Evolutionary conservation across 1,284 basidiomycete species (phyloP).

Genomic region (Microbotryomycetes sp.): DNA sequence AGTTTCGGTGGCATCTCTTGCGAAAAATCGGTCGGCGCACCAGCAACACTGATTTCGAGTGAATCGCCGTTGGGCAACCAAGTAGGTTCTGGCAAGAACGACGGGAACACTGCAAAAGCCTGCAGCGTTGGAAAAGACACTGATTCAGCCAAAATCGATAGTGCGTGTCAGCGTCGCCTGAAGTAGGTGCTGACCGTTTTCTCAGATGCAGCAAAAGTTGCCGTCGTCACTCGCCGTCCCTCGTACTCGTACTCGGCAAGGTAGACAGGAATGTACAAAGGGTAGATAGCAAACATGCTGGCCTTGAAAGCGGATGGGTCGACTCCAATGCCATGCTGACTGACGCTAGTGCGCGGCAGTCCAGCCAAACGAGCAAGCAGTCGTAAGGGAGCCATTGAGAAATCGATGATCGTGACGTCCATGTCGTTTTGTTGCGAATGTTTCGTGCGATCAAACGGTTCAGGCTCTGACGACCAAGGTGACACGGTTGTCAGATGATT

Average conservation of each 20-base stretch:
- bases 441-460: slow-evolving; percentile 7
- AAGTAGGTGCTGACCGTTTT: slow-evolving; percentile 8
- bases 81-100: slow-evolving; percentile 6
- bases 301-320: slow-evolving; percentile 12
- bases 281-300: slow-evolving; percentile 18
- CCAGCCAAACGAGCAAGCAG: slow-evolving; percentile 13
- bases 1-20: not conserved
- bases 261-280: slow-evolving; percentile 26
- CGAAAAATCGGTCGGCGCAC: slow-evolving; percentile 2
- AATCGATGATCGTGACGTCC: slow-evolving; percentile 15
- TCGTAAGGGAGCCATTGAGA: slow-evolving; percentile 17
- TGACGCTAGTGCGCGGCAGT: slow-evolving; percentile 8
- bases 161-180: too few species aligned
- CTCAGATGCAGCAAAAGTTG: slow-evolving; percentile 11
- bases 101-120: slow-evolving; percentile 23
- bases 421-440: slow-evolving; percentile 8
- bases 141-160: too few species aligned
- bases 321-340: slow-evolving; percentile 9
- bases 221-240: slow-evolving; percentile 17
- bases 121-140: not conserved
- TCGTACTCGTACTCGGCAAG: slow-evolving; percentile 21
- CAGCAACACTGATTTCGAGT: slow-evolving; percentile 17
- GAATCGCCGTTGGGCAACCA: slow-evolving; percentile 16
- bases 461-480: slow-evolving; percentile 4
- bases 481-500: slow-evolving; percentile 11